Base-by-base conservation (phyloP, 1,284 basidiomycete species). In the Meira miltonrushii region DNA sequence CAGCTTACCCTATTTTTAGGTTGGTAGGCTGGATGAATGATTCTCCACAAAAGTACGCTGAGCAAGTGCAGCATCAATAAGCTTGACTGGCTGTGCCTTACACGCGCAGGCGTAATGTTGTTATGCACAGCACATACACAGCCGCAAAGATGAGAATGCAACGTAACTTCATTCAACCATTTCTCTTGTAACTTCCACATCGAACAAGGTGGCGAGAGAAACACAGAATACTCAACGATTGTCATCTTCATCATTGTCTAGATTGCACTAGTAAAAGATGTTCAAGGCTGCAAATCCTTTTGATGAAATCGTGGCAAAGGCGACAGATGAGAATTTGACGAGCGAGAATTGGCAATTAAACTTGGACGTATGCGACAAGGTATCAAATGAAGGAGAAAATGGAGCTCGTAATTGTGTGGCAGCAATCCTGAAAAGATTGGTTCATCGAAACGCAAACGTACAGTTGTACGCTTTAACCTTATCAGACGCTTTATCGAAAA, bases 321-420 rank as follows among this genome's bases (percentile, higher is more conserved):
- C 93, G 28, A 96, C 93, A 15, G 90, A 93, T 78, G 93, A 96
- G 83, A 92, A 91, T 79, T 82, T 93, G 58, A 93, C 92, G 1
- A 83, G 84, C 60, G 94, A 96, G 81, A 90, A 96, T 79, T 98
- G 94, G 94, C 92, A 93, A 79, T 82, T 92, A 60, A 92, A 95
- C 65, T 80, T 97, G 54, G 91, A 90, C 72, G 81, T 98, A n/a
- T 96, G 92, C 76, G 95, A 98, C 81, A 95, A 95, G 81, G 91
- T 98, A 4, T 83, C 85, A 11, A 90, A 92, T 11, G 92, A 96
- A 64, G 88, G 89, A 5, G 44, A 62, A n/a, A 47, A 59, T n/a
- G 66, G 65, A 17, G 90, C 94, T 8, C 87, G 88, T 56, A 86
- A 89, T 72, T 91, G 91, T 61, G 84, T 95, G 61, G 86, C 86